Base-by-base conservation (phyloP, 192 early-diverging fungal genomes). In the Rhizoclosmatium globosum region DNA sequence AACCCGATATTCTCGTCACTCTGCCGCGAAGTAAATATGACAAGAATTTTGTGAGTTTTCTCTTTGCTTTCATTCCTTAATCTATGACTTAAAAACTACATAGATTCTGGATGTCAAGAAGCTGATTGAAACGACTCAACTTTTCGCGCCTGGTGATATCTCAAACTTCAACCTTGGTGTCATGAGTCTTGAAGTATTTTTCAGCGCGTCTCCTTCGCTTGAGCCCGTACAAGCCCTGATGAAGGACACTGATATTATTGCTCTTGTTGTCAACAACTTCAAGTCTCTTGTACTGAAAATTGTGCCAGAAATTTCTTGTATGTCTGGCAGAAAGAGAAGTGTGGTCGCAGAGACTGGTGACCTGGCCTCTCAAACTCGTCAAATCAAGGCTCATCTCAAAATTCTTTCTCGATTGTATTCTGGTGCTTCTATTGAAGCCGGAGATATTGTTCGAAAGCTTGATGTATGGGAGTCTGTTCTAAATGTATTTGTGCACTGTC, bases 11-110 rank as follows among this genome's bases (percentile, higher is more conserved):
- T 39, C 64, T 76, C 2, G 2, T 50, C 15, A 76, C 43, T 1
- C 64, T 47, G 3, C 64, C 74, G 19, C 61, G 64, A 38, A 76
- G 48, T 64, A 76, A 76, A 67, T 76, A 76, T 42, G 74, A 76
- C 47, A 19, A 47, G 38, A 67, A 21, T 9, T 76, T 76, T 67
- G 74, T 76, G 43, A 64, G 47, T 46, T 45, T 17, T 13, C 1
- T 68, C 13, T 31, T 1, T 23, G 17, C 15, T 6, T 68, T 47
- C 23, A 15, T 56, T 9, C 42, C 1, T 23, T 68, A 23, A 17
- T 46, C 67, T 68, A 1, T 15, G 44, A 13, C 38, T 65, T 23
- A 0, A 0, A 13, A 9, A 31, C 0, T 64, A 11, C 38, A 9
- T 1, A 68, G 67, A 44, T n/a, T 13, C n/a, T 62, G 7, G 72